Percentiles rank a stretch among this genome's conserved stretches.
Conservation (phyloP, 176 grass and related monocot species). For the Triticum monococcum region DNA sequence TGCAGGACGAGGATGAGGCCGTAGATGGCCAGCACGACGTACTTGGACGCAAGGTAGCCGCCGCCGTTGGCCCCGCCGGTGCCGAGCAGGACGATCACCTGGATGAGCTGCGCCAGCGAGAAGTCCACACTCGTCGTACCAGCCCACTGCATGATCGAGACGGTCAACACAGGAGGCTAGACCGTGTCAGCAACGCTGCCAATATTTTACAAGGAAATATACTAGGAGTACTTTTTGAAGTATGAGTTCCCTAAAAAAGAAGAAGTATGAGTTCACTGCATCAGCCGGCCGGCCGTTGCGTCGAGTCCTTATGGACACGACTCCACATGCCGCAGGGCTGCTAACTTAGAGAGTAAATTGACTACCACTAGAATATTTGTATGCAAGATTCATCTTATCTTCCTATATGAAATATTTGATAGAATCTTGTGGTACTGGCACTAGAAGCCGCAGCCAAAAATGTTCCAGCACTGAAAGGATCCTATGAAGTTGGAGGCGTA, state of each 20-base stretch:
- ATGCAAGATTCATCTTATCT: no score
- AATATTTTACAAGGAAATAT: not conserved
- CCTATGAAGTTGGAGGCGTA: not conserved
- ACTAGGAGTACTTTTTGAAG: not conserved
- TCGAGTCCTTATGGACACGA: not conserved
- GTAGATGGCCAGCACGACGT: constrained; percentile 44
- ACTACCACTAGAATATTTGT: no score
- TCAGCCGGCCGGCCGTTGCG: not conserved
- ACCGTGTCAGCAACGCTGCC: not conserved
- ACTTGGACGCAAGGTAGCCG: constrained; percentile 56
- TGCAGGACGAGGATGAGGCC: constrained; percentile 33
- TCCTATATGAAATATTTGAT: no score
- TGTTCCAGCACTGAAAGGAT: not conserved
- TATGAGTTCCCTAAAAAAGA: no score
- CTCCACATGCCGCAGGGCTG: not conserved
- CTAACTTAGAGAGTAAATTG: not conserved
- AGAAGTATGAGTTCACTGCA: not conserved
- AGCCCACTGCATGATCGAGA: constrained; percentile 31
- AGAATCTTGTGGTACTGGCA: no score
- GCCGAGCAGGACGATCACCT: constrained; percentile 54
- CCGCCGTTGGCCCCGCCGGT: constrained; percentile 53
- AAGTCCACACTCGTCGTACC: constrained; percentile 48
- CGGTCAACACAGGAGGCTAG: not conserved
- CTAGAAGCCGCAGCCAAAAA: not conserved
- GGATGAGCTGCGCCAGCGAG: constrained; percentile 54